Conservation (phyloP, 306 rosid genomes). For the Astragalus glycyphyllos region DNA sequence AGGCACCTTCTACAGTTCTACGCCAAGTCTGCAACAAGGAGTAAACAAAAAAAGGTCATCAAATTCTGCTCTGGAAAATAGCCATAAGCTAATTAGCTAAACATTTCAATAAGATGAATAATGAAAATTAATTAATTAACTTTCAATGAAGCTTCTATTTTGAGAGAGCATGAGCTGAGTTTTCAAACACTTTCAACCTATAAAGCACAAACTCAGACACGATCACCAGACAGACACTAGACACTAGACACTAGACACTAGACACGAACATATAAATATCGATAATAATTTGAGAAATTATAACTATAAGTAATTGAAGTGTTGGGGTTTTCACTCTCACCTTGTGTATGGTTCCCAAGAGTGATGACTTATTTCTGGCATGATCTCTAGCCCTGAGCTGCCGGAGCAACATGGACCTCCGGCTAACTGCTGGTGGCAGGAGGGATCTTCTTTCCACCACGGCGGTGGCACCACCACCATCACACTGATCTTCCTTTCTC, state of each 20-base stretch:
- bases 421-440: constrained; percentile 48
- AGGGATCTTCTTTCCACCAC: constrained; percentile 69
- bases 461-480: constrained; percentile 38
- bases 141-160: no score
- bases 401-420: constrained; percentile 60
- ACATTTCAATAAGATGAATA: no score
- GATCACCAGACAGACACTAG: no score
- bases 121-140: no score
- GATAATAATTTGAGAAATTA: no score
- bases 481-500: constrained; percentile 44
- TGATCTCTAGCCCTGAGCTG: constrained; percentile 59
- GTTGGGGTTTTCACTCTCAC: constrained; percentile 35
- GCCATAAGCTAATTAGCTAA: no score
- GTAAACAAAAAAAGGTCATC: background rate
- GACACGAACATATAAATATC: no score
- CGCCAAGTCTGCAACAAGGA: constrained; percentile 77
- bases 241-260: no score
- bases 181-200: no score
- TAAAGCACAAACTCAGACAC: no score
- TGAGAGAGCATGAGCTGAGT: no score
- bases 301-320: no score
- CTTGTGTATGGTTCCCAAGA: constrained; percentile 73
- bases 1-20: constrained; percentile 80
- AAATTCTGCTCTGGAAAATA: background rate
- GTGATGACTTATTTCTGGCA: constrained; percentile 60